Base-by-base conservation (phyloP, 495 filamentous ascomycete genomes). In the Aeminium ludgeri region DNA sequence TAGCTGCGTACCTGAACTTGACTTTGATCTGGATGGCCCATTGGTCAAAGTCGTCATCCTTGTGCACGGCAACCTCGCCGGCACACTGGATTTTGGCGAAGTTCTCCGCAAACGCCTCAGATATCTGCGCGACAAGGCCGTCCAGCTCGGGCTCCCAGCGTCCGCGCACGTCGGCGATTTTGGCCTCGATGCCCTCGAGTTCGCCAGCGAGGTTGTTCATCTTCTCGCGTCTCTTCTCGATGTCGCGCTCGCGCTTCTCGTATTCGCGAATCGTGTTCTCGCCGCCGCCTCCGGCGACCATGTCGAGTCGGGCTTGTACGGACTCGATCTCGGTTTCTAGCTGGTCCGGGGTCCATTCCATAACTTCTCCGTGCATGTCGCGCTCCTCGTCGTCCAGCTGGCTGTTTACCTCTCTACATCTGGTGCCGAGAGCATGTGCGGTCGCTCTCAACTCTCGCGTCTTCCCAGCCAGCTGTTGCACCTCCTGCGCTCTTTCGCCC, bases 11-110 rank as follows among this genome's bases (percentile, higher is more conserved):
- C 76, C 86, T 73, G 66, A 97, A 97, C 50, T 83, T 89, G 58
- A 97, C 89, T 53, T 76, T 72, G 56, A 96, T 93, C 56, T 91
- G 74, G 47, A 96, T 85, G 6, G 81, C 74, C 89, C 89, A 97
- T 43, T 82, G 71, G 18, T 89, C 83, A 55, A 94, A 97, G 41
- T 78, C 67, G 55, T 86, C 79, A 40, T 81, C 77, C 53, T 87
- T 86, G 57, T 77, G 61, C 1, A 97, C 63, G 15, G 63, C 68
- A 3, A 96, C 89, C 56, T 94, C 81, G 30, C 89, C 89, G n/a
- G 86, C 89, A 55, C 87, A 95, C 42, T 78, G 83, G 55, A 97
- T 96, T 56, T 86, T 80, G 49, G 76, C 72, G 56, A 97, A 95
- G 49, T 86, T 93, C 49, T 85, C 73, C 0, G 76, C 72, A 53